Evolutionary conservation across 1,139 yeast species (phyloP), one percentile per base, ranked within the genome.

Genomic region (Geotrichum carabidarum): DNA sequence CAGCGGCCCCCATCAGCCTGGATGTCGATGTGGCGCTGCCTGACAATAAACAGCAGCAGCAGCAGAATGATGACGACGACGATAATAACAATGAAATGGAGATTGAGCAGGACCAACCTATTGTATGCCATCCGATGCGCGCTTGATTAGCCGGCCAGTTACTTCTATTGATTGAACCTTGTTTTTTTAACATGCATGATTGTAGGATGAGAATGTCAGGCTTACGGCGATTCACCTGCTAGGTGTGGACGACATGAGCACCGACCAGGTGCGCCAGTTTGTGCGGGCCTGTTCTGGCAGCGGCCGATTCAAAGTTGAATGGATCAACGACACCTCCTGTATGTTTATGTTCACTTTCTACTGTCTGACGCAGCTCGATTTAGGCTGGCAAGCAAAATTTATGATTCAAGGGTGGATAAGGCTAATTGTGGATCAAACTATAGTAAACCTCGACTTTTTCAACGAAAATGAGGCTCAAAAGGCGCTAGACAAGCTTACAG

Each of bases 181-280:
- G 35, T 8, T 12, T 34, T 34, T 2, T 34, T 34, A 34, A 34
- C 37, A 34, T n/a, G 37, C 3, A 34, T 34, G 37, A 34, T 34
- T 34, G n/a, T 12, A 37, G 40, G 40, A 37, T 17, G 18, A 14
- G 15, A n/a, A 37, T 37, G 37, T 48, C 1, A 37, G 50, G 12
- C n/a, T 9, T 4, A 82, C 80, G 49, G 79, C 86, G 0, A 60
- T 86, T 30, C 74, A 72, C 55, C 59, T 86, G 2, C 67, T 72
- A 50, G 94, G 94, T 17, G 93, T 86, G 1, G 89, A 86, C 60
- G 81, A 78, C 51, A 72, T 86, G 58, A 79, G 86, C 43, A 83
- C 89, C 1, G 76, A 78, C 47, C 86, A 84, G 55, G 79, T 86
- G 58, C 81, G 82, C 63, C 69, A 75, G 15, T 85, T 76, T 63